phyloP scores from a whole-genome alignment of 176 grass and related monocot species.

The Rhynchospora tenuis region DNA sequence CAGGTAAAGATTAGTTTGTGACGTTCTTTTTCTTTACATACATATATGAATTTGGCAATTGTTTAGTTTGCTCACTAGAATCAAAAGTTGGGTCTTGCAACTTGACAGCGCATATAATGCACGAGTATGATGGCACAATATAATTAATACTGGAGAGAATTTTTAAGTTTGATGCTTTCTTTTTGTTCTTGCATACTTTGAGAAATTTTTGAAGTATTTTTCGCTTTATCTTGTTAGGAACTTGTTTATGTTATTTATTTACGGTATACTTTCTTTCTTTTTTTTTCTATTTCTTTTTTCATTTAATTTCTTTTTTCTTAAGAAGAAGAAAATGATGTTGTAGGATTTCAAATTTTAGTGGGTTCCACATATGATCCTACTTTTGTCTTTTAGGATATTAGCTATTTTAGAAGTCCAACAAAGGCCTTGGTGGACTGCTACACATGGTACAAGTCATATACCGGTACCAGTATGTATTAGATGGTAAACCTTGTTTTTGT shows the following conservation, averaged over 20 bases:
- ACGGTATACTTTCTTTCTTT: not conserved
- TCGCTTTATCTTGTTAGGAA: not conserved
- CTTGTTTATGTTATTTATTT: not conserved
- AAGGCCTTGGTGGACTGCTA: not conserved
- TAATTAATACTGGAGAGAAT: not conserved
- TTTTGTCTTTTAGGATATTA: not conserved
- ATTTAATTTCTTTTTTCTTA: not conserved
- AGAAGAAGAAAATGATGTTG: not conserved
- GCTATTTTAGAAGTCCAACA: not conserved
- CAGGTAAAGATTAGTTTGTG: conserved; percentile 45
- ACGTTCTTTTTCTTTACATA: not conserved
- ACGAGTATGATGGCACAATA: not conserved
- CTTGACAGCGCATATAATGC: not conserved
- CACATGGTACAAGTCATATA: not conserved
- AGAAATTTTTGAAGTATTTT: not conserved
- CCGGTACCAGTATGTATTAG: not conserved
- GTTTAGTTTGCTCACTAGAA: not conserved
- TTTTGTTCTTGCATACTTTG: not conserved
- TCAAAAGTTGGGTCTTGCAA: not conserved
- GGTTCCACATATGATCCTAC: conserved; percentile 5
- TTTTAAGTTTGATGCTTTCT: not conserved
- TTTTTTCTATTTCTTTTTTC: not conserved
- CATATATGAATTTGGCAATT: not conserved
- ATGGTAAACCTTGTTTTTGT: not conserved
- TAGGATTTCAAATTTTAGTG: conserved; percentile 13